These are phyloP conservation scores for Citrus unshiu DNA, from an alignment of 345 rosid genomes.

Conservation along the genomic window DNA sequence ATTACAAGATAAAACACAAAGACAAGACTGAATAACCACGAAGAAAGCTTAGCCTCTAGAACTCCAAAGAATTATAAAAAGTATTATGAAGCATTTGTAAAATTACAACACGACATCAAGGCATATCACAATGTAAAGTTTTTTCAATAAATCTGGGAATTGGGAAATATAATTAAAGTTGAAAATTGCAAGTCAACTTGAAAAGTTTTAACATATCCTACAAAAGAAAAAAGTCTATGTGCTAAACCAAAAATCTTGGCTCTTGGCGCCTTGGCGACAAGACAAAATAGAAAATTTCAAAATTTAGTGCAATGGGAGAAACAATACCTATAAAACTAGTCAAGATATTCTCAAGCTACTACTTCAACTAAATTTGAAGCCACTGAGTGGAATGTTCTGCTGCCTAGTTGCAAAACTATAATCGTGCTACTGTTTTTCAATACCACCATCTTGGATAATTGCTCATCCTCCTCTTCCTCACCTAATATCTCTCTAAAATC, in stretches of 20 bases:
- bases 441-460: too few species aligned
- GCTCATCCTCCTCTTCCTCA: too few species aligned
- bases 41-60: not conserved
- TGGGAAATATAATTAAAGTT: constrained; percentile 4
- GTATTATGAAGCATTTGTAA: not conserved
- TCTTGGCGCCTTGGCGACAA: constrained; percentile 11
- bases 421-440: too few species aligned
- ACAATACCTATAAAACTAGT: too few species aligned
- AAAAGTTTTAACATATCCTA: not conserved
- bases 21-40: not conserved
- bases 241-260: constrained; percentile 42
- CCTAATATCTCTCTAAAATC: too few species aligned
- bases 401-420: too few species aligned
- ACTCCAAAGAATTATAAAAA: not conserved
- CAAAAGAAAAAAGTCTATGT: constrained; percentile 19
- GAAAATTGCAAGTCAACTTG: constrained; percentile 10
- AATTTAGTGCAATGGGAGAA: too few species aligned
- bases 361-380: too few species aligned
- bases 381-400: too few species aligned
- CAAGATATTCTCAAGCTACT: too few species aligned
- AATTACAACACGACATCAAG: not conserved
- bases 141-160: not conserved
- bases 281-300: not conserved
- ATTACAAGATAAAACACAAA: too few species aligned
- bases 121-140: not conserved